Conservation (phyloP, 192 early-diverging fungal genomes). For the Linnemannia exigua region DNA sequence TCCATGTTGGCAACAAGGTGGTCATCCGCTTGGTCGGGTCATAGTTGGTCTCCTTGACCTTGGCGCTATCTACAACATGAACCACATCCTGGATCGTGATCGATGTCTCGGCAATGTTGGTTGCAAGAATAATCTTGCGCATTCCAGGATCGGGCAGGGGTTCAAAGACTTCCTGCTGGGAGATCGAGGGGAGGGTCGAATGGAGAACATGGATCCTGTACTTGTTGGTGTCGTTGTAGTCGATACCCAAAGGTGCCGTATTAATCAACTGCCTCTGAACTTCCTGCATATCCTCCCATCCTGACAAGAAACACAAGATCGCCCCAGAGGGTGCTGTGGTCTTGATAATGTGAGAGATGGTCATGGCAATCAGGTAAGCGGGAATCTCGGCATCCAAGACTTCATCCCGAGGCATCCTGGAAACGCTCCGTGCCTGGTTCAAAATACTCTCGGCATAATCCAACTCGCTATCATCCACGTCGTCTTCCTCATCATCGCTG, state of each 20-base stretch:
- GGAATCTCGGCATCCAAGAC: conserved; percentile 59
- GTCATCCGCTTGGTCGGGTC: conserved; percentile 61
- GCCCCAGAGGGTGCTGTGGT: conserved; percentile 66
- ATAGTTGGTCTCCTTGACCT: conserved; percentile 74
- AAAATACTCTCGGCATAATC: conserved; percentile 54
- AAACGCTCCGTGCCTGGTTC: conserved; percentile 56
- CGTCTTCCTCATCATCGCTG: conserved; percentile 57
- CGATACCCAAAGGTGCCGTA: conserved; percentile 57
- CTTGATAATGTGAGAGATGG: conserved; percentile 58
- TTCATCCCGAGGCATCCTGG: conserved; percentile 55
- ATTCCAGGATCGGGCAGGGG: conserved; percentile 58
- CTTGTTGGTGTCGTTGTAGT: conserved; percentile 63
- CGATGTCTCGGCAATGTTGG: conserved; percentile 83
- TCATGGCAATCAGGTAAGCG: conserved; percentile 54
- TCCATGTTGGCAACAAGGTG: conserved; percentile 61
- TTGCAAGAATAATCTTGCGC: conserved; percentile 76
- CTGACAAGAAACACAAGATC: conserved; percentile 81
- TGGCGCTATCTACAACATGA: conserved; percentile 76
- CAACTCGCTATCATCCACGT: conserved; percentile 54
- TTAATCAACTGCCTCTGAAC: conserved; percentile 61
- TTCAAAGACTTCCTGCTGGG: conserved; percentile 76
- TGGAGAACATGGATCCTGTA: conserved; percentile 71
- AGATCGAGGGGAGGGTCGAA: conserved; percentile 68
- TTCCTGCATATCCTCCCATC: conserved; percentile 74
- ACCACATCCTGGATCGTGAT: conserved; percentile 84